phyloP scores from a whole-genome alignment of 1,139 yeast genomes.

The Protomyces macrosporus region DNA sequence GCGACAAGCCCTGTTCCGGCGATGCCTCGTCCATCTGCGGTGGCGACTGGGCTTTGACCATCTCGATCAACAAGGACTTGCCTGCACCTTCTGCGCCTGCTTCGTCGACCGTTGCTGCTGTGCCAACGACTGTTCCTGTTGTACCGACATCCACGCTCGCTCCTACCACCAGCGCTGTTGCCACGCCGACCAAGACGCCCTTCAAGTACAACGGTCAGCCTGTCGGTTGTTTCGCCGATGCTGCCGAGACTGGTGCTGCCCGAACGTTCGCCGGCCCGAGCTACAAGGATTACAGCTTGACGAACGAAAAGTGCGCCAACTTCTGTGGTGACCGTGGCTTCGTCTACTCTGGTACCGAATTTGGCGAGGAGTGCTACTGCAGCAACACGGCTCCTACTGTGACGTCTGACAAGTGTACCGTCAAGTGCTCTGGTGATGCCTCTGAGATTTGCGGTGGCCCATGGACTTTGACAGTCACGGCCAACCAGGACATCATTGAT shows the following conservation, averaged over 20 bases:
- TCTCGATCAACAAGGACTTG: not conserved
- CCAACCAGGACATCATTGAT: not conserved
- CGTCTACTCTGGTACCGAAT: conserved; percentile 14
- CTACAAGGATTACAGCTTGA: conserved; percentile 4
- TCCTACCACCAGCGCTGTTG: too few relatives aligned
- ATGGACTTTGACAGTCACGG: conserved; percentile 6
- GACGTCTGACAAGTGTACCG: conserved; percentile 3
- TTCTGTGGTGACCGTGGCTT: conserved; percentile 5
- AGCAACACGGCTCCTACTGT: conserved; percentile 4
- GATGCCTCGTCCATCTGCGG: conserved; percentile 15
- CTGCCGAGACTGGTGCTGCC: not conserved
- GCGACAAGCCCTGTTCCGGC: conserved; percentile 19
- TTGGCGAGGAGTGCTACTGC: conserved; percentile 20
- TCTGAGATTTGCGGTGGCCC: conserved; percentile 13
- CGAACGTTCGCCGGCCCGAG: conserved; percentile 16
- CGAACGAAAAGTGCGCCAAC: conserved; percentile 10
- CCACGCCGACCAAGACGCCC: not conserved
- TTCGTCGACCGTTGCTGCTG: not conserved
- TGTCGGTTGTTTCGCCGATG: not conserved
- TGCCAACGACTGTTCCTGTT: not conserved
- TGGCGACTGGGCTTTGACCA: conserved; percentile 10
- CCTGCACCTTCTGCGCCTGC: not conserved
- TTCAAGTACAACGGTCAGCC: not conserved
- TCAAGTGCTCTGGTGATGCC: conserved; percentile 9
- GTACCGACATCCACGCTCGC: not conserved